Evolutionary conservation across 257 asterid species (phyloP).

Genomic region (Leonotis leonurus): DNA sequence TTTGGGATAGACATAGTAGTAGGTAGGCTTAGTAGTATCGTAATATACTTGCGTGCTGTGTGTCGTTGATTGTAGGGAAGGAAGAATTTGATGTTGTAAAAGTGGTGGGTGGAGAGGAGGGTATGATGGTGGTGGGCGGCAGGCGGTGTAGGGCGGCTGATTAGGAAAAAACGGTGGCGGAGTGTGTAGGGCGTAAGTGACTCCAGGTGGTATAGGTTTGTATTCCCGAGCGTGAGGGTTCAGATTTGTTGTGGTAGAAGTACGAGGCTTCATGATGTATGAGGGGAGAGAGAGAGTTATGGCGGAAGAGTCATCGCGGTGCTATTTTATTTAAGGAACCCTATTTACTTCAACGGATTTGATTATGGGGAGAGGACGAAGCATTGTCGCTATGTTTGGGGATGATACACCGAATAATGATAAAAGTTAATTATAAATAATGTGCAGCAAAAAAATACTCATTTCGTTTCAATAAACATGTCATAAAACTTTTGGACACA

Average conservation of each 20-base stretch:
- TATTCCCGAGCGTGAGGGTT: slow-evolving; percentile 22
- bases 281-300: neutral
- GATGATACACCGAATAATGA: no score
- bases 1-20: neutral
- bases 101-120: neutral
- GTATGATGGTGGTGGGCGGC: neutral
- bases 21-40: neutral
- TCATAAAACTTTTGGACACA: no score
- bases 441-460: no score
- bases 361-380: no score
- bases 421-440: no score
- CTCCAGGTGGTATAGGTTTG: slow-evolving; percentile 3
- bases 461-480: no score
- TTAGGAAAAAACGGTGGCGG: neutral
- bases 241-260: neutral
- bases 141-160: no score
- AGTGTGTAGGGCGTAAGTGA: neutral
- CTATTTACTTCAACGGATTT: no score
- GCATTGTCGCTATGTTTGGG: no score
- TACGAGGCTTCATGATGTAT: slow-evolving; percentile 8
- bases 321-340: neutral
- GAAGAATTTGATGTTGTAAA: neutral
- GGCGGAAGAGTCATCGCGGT: neutral
- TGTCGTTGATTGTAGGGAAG: neutral
- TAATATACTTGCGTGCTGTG: neutral